Percentiles rank a stretch among this genome's conserved stretches.
Evolutionary conservation across 1,284 basidiomycete species (phyloP).

Genomic region (Agroathelia rolfsii): DNA sequence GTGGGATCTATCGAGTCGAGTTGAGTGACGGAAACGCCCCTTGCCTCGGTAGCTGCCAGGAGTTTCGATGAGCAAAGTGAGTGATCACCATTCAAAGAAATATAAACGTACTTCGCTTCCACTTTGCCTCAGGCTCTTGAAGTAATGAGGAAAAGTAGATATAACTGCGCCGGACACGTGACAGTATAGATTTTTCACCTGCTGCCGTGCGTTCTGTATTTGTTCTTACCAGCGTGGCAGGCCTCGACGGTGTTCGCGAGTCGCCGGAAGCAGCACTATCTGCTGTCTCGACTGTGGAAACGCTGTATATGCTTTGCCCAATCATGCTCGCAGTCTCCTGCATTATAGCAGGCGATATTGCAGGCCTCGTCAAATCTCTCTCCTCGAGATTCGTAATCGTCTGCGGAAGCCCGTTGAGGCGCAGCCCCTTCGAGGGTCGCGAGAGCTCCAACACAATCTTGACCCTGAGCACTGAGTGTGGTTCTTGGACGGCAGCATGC

Average conservation of each 20-base stretch:
- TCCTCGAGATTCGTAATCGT: slow-evolving; percentile 55
- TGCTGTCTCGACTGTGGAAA: slow-evolving; percentile 39
- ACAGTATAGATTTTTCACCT: slow-evolving; percentile 70
- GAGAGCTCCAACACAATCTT: slow-evolving; percentile 74
- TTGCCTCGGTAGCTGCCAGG: slow-evolving; percentile 65
- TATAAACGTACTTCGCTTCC: slow-evolving; percentile 67
- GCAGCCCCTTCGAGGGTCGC: slow-evolving; percentile 60
- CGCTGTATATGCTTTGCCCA: slow-evolving; percentile 54
- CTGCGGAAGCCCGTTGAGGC: slow-evolving; percentile 79
- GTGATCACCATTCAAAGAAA: slow-evolving; percentile 9
- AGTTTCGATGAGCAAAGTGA: no score
- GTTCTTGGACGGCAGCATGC: slow-evolving; percentile 63
- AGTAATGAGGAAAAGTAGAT: slow-evolving; percentile 96
- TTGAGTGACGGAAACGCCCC: slow-evolving; percentile 89
- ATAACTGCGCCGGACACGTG: slow-evolving; percentile 86
- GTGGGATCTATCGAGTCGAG: slow-evolving; percentile 97
- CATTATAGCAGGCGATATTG: slow-evolving; percentile 46
- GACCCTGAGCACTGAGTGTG: slow-evolving; percentile 72
- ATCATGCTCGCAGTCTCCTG: slow-evolving; percentile 64
- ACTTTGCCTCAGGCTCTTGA: slow-evolving; percentile 98
- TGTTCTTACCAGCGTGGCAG: no score
- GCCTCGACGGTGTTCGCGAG: slow-evolving; percentile 23
- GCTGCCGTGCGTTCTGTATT: slow-evolving; percentile 47
- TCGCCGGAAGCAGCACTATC: slow-evolving; percentile 17
- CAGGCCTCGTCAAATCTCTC: slow-evolving; percentile 52